Evolutionary conservation across 768 basidiomycete species (phyloP), one percentile per base, ranked within the genome.

Genomic region (Pulveroboletus frians): DNA sequence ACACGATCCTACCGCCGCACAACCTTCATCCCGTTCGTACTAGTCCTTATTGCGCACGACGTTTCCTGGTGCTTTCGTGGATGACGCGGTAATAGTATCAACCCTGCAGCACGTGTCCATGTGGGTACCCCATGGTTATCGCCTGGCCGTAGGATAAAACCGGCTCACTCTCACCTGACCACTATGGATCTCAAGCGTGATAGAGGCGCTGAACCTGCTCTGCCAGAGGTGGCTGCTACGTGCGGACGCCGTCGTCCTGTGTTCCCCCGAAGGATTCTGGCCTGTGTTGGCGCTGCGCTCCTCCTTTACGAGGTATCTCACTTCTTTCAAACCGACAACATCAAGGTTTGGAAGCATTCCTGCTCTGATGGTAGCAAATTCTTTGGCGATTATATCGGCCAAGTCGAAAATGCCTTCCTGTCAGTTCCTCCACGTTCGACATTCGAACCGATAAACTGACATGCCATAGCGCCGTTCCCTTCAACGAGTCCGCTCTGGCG

Each of bases 401-500:
- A 35, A 2, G 50, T 59, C 26, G 73, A 74, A 52, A 53, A 66
- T 34, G 32, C 59, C 2, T 72, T 66, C 56, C 61, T 74, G 72
- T 72, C 42, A 59, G 72, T 58, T 31, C 14, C 43, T 51, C 29
- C 29, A 26, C 9, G 17, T 38, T 37, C 15, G 29, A 9, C 27
- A 13, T 11, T 35, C 13, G 29, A 11, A 21, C 42, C 52, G 42
- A 51, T 20, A 17, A 35, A 37, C 29, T 45, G 14, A 8, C 31
- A 31, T 42, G 5, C 11, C 30, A 26, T 27, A 84, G 83, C 18
- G 76, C 76, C 13, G 62, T 84, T 10, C 86, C 85, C 1, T 76
- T 72, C 52, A 58, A 71, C 5, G 74, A 77, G 41, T 83, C 79
- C 50, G 86, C 85, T 2, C 57, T 82, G 2, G 71, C 70, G 26